Evolutionary conservation across 75 land plant genomes (phyloP).

Genomic region (Pinus tabuliformis): DNA sequence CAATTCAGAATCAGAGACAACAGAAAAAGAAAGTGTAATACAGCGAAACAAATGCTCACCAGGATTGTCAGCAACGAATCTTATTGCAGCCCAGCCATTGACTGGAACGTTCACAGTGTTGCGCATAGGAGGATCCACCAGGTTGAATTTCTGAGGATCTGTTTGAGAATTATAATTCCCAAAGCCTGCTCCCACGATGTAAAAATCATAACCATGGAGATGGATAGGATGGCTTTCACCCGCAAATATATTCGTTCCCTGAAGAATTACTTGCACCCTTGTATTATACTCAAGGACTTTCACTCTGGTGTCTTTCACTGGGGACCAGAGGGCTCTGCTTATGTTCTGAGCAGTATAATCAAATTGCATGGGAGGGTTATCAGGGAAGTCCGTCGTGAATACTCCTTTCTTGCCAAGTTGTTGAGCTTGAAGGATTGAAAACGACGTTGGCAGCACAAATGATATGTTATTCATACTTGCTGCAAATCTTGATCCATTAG

Average conservation of each 20-base stretch:
- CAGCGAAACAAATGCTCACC: conserved; percentile 19
- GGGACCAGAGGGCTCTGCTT: conserved; percentile 17
- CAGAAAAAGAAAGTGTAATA: no score
- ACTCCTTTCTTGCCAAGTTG: conserved; percentile 18
- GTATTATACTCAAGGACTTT: conserved; percentile 26
- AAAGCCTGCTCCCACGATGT: conserved; percentile 50
- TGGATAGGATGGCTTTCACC: conserved; percentile 70
- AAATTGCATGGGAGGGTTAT: conserved; percentile 20
- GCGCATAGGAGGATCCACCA: conserved; percentile 57
- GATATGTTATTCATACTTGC: conserved; percentile 33
- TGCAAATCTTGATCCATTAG: conserved; percentile 15
- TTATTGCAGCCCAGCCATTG: conserved; percentile 65
- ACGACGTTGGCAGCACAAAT: conserved; percentile 15
- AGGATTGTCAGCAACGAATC: conserved; percentile 73
- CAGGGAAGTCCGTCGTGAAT: conserved; percentile 40
- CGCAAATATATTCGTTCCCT: conserved; percentile 50
- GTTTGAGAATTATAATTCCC: conserved; percentile 54
- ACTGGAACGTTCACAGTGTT: conserved; percentile 63
- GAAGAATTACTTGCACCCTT: conserved; percentile 55
- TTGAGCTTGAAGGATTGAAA: conserved; percentile 39
- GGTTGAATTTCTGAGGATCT: conserved; percentile 43
- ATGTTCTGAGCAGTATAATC: conserved; percentile 35
- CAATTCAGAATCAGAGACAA: no score
- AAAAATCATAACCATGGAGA: conserved; percentile 69
- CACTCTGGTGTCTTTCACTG: conserved; percentile 19